Percentiles rank a stretch among this genome's conserved stretches.
These are phyloP conservation scores for Komagataella pastoris DNA, from an alignment of 805 yeast species.

Conservation along the genomic window DNA sequence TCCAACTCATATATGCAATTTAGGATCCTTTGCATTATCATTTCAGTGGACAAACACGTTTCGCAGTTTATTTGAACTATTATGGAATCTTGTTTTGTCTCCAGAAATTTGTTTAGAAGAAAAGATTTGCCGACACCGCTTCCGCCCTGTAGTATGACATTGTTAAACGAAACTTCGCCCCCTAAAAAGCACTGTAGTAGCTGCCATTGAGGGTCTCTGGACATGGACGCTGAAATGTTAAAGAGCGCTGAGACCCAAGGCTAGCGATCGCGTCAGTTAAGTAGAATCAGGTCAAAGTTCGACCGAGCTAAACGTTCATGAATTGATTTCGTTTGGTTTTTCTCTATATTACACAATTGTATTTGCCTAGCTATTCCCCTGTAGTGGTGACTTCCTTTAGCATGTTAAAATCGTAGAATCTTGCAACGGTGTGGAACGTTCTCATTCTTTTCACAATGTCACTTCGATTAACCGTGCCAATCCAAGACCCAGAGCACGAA, in stretches of 20 bases:
- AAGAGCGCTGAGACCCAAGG: neutral
- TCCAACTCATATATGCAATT: slow-evolving; percentile 7
- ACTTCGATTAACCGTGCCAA: slow-evolving; percentile 32
- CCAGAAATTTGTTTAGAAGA: slow-evolving; percentile 19
- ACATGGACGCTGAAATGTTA: neutral
- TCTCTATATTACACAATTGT: neutral
- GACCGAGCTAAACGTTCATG: neutral
- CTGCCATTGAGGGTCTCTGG: neutral
- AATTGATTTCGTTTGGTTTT: too few species aligned
- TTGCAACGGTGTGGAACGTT: slow-evolving; percentile 46
- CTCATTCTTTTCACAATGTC: slow-evolving; percentile 30
- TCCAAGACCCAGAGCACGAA: slow-evolving; percentile 83
- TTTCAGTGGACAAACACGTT: slow-evolving; percentile 25
- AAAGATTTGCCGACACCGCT: slow-evolving; percentile 26
- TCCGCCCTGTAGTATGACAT: neutral
- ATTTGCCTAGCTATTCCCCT: neutral
- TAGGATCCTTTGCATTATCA: slow-evolving; percentile 27
- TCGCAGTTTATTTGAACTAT: slow-evolving; percentile 27
- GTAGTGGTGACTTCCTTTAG: slow-evolving; percentile 23
- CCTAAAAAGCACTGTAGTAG: neutral
- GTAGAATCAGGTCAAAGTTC: neutral
- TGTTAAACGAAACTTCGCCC: neutral
- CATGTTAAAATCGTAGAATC: slow-evolving; percentile 45
- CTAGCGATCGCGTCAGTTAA: neutral
- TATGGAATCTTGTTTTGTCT: slow-evolving; percentile 5